A percentile compares a stretch with the other conserved stretches of the same genome.
phyloP scores from a whole-genome alignment of 2,329 filamentous ascomycete species.

The Mariannaea elegans region DNA sequence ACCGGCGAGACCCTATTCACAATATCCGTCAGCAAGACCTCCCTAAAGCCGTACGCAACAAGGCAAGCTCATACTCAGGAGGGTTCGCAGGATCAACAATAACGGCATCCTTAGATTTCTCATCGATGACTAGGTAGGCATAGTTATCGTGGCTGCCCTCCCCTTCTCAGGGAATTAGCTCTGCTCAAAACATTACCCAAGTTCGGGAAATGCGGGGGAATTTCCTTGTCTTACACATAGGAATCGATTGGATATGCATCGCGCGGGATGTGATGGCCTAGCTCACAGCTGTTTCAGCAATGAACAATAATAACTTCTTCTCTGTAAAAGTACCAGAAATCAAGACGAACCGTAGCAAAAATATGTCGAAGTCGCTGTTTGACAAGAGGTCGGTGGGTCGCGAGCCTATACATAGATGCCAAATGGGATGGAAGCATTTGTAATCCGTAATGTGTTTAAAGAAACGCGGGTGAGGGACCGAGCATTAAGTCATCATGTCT shows the following conservation, averaged over 20 bases:
- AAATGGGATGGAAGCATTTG: conserved; percentile 38
- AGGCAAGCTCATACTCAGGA: conserved; percentile 67
- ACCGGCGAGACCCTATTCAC: conserved; percentile 63
- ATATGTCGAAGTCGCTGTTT: conserved; percentile 42
- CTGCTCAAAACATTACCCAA: too few relatives aligned
- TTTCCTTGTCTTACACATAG: conserved; percentile 75
- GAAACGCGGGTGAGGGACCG: conserved; percentile 9
- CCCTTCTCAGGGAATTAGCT: conserved; percentile 60
- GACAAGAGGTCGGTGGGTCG: conserved; percentile 47
- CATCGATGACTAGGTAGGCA: conserved; percentile 81
- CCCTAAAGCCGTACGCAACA: neutral
- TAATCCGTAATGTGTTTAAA: conserved; percentile 25
- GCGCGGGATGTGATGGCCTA: conserved; percentile 36
- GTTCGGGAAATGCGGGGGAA: neutral
- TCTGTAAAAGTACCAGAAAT: neutral
- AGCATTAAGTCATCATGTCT: conserved; percentile 25
- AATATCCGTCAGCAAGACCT: conserved; percentile 12
- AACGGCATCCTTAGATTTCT: conserved; percentile 79
- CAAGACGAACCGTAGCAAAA: conserved; percentile 32
- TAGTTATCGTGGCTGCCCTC: conserved; percentile 83
- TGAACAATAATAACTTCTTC: too few relatives aligned
- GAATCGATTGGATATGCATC: conserved; percentile 90
- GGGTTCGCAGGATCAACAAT: conserved; percentile 85
- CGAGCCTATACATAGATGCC: conserved; percentile 54
- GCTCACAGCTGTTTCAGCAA: neutral